Base-by-base conservation (phyloP, 129 eudicot genomes). In the Lactuca sativa region DNA sequence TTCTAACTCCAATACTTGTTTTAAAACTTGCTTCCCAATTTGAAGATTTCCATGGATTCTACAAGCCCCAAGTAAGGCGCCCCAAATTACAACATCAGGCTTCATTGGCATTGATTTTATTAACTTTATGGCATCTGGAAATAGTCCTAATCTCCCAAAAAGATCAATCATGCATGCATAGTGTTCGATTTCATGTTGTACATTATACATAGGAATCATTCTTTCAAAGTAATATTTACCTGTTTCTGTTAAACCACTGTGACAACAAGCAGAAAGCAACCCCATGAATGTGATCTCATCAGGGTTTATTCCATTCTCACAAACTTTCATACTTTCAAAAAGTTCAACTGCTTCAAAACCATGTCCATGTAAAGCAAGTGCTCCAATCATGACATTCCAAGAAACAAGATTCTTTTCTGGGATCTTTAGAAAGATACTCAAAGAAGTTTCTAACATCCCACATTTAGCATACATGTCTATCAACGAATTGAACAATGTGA, bases 141-240 rank as follows among this genome's bases (percentile, higher is more conserved):
- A 79, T 36, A 67, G 62, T 48, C 83, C 83, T 40, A 79, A 52
- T 61, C 79, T 47, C 4, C 79, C 79, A 67, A 49, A 62, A 33
- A 79, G 66, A 79, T 79, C 75, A 68, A 79, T 68, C 83, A 79
- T 73, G 58, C 83, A 79, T 53, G 79, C 83, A 67, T 73, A 79
- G 56, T 73, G 83, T 53, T 79, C 83, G 8, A 79, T 73, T 67
- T 54, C 73, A 54, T 25, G 56, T 44, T 31, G 61, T 43, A 79
- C 3, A 60, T 64, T 16, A 6, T 79, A 79, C 3, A 52, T 2
- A 36, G n/a, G 8, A 33, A 7, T 73, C 83, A 79, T 79, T 53
- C 52, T 31, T 43, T 34, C 55, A 43, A 79, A 79, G 79, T 73
- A 79, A 67, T 67, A 33, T 60, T 32, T 33, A 69, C 83, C 83